Base-by-base conservation (phyloP, 2,329 filamentous ascomycete genomes). In the Huntiella bhutanensis region DNA sequence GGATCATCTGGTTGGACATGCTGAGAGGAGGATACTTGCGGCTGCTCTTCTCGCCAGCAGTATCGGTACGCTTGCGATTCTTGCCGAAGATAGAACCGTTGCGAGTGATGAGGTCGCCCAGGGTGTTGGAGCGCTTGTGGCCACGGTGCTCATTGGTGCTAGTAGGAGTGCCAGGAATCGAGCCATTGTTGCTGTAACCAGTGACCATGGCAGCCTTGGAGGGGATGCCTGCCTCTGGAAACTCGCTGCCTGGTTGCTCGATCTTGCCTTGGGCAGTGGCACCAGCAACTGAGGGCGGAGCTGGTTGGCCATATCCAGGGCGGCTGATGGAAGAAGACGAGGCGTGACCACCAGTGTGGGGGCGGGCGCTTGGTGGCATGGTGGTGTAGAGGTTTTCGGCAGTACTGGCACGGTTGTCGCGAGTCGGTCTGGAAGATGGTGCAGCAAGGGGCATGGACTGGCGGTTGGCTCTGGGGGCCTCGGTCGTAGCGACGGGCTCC, bases 211-310 rank as follows among this genome's bases (percentile, higher is more conserved):
- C 67, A 51, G 76, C 72, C 55, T 77, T 80, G 55, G 64, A 61
- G 48, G 68, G 72, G 53, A 69, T 70, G 11, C 16, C 22, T 8
- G 32, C 5, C 13, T 43, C 28, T 0, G 34, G 13, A 12, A 13
- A 36, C 42, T 80, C 71, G 11, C 78, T 72, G 1, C 55, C 53
- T 56, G 82, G 82, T 58, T 94, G 88, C 53, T 91, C 82, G 55
- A 96, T 85, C 52, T 82, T 82, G 52, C 86, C 88, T 59, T 94
- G 82, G 3, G 75, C 86, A 60, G 91, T 94, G 45, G 86, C 91
- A 54, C 82, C 80, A 42, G 86, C 86, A 50, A 95, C 79, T 41
- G 85, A 77, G 28, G 91, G 87, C 47, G 85, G 84, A 40, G 79
- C 79, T 42, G 88, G 91, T 61, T 92, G 84, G 53, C 84, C 84